phyloP scores from a whole-genome alignment of 2,329 filamentous ascomycete genomes.

The Pyrenophora tritici-repentis region DNA sequence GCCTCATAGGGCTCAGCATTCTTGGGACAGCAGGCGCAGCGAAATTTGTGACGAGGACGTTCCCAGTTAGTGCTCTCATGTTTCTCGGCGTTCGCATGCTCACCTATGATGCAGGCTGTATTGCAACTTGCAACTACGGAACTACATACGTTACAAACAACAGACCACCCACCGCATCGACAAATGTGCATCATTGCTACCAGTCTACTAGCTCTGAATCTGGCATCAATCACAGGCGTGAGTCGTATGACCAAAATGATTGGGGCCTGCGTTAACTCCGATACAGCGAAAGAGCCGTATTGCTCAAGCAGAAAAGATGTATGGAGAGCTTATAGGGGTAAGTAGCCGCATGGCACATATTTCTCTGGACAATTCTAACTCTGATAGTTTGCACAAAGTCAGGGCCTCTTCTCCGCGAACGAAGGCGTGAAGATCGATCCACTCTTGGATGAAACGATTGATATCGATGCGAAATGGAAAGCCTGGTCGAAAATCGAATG shows the following conservation, averaged over 20 bases:
- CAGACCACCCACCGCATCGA: slow-evolving; percentile 47
- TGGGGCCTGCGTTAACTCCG: slow-evolving; percentile 9
- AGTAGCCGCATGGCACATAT: background rate
- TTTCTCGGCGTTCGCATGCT: background rate
- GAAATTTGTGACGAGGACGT: slow-evolving; percentile 55
- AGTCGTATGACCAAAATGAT: slow-evolving; percentile 5
- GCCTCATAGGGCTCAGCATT: slow-evolving; percentile 58
- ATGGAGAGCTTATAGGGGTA: slow-evolving; percentile 56
- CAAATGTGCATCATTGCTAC: slow-evolving; percentile 56
- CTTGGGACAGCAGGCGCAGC: slow-evolving; percentile 58
- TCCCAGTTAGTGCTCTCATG: slow-evolving; percentile 39
- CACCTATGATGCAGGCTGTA: slow-evolving; percentile 26
- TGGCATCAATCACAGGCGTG: slow-evolving; percentile 57
- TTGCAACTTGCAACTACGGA: slow-evolving; percentile 51
- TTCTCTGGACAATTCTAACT: slow-evolving; percentile 13
- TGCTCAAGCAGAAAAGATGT: slow-evolving; percentile 57
- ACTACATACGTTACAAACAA: slow-evolving; percentile 50
- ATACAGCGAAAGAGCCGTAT: slow-evolving; percentile 48
- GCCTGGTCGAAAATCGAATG: slow-evolving; percentile 60
- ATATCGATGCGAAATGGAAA: slow-evolving; percentile 56
- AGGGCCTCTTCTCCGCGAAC: slow-evolving; percentile 56
- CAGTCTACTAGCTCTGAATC: slow-evolving; percentile 54
- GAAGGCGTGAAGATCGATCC: slow-evolving; percentile 47
- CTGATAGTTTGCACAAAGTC: slow-evolving; percentile 53
- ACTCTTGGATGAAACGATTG: slow-evolving; percentile 52